phyloP scores from a whole-genome alignment of 441 rosid species.

The Arabidopsis lyrata region DNA sequence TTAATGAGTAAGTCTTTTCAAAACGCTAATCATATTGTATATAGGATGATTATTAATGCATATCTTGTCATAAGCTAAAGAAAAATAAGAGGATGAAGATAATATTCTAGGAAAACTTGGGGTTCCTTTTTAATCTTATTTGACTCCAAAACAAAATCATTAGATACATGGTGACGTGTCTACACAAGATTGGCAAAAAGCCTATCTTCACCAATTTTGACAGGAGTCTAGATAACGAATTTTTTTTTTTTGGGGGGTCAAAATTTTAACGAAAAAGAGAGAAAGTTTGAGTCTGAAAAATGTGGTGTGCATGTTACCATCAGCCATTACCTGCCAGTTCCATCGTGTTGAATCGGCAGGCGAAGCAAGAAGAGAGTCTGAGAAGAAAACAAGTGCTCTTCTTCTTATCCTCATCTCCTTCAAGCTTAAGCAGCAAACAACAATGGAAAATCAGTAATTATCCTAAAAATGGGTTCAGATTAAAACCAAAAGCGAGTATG shows the following conservation, averaged over 20 bases:
- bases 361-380: conserved; percentile 1
- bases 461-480: neutral
- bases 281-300: conserved; percentile 9
- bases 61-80: neutral
- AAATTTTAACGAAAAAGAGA: no score
- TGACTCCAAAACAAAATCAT: neutral
- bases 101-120: neutral
- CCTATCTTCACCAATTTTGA: conserved; percentile 28
- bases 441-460: conserved; percentile 35
- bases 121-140: neutral
- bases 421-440: conserved; percentile 16
- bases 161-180: conserved; percentile 27
- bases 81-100: neutral
- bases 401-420: conserved; percentile 23
- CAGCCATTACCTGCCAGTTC: conserved; percentile 8
- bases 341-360: neutral
- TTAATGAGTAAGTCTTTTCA: no score
- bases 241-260: neutral
- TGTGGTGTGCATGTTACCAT: conserved; percentile 31
- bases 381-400: conserved; percentile 30
- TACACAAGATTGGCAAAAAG: neutral
- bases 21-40: no score
- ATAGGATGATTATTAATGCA: neutral
- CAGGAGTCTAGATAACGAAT: conserved; percentile 14
- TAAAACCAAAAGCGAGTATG: conserved; percentile 31